phyloP scores from a whole-genome alignment of 352 stramenopile genomes.

The Pythium monospermum region DNA sequence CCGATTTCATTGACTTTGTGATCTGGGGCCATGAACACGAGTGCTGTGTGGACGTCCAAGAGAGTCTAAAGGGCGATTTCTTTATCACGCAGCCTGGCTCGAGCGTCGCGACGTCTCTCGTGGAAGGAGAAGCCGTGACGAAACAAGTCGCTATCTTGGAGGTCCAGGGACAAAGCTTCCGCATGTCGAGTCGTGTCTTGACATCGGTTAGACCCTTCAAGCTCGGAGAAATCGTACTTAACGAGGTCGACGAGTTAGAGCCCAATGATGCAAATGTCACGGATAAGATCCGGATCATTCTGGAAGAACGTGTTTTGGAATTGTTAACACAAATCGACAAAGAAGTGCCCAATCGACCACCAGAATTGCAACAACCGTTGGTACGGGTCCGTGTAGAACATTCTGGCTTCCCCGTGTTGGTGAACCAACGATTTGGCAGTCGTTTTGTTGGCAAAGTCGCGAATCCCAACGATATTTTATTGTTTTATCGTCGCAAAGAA shows the following conservation, averaged over 20 bases:
- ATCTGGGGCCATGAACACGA: conserved; percentile 99
- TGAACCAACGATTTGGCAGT: conserved; percentile 85
- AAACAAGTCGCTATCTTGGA: conserved; percentile 90
- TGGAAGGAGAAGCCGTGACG: conserved; percentile 75
- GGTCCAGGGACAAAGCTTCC: conserved; percentile 87
- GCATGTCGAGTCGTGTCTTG: conserved; percentile 78
- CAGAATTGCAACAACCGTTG: conserved; percentile 56
- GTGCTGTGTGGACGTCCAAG: conserved; percentile 91
- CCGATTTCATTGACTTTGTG: conserved; percentile 98
- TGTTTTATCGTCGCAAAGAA: conserved; percentile 75
- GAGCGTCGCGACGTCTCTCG: conserved; percentile 94
- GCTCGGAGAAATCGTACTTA: conserved; percentile 87
- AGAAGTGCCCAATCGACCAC: conserved; percentile 23
- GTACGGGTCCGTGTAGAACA: conserved; percentile 86
- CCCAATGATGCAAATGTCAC: conserved; percentile 85
- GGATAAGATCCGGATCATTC: conserved; percentile 60
- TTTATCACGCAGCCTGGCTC: conserved; percentile 96
- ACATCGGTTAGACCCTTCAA: conserved; percentile 93
- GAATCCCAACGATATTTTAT: conserved; percentile 86
- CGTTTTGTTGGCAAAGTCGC: conserved; percentile 83
- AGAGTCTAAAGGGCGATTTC: conserved; percentile 95
- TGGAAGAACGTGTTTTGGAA: conserved; percentile 60
- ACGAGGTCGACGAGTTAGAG: conserved; percentile 86
- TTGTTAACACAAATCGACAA: conserved; percentile 58
- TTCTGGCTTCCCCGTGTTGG: conserved; percentile 81